Conservation (phyloP, 768 basidiomycete genomes). For the Suillus ampliporus region DNA sequence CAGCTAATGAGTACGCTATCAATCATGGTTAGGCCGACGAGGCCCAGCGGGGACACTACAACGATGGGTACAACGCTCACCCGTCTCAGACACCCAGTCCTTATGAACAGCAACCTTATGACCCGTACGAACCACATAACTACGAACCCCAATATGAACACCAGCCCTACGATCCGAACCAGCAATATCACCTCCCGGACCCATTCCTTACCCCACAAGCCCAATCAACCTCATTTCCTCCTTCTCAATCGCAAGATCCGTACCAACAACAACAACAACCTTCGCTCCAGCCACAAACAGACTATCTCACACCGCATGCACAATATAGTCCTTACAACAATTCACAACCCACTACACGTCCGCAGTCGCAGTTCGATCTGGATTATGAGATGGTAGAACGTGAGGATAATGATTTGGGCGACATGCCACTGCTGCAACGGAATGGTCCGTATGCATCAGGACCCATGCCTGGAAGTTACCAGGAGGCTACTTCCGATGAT, state of each 20-base stretch:
- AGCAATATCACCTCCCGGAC: constrained; percentile 47
- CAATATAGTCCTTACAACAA: constrained; percentile 32
- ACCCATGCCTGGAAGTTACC: constrained; percentile 52
- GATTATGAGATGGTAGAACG: constrained; percentile 48
- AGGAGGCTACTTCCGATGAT: constrained; percentile 38
- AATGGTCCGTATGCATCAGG: constrained; percentile 41
- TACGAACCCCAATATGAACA: constrained; percentile 41
- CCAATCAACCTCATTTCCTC: constrained; percentile 21
- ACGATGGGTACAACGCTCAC: constrained; percentile 69
- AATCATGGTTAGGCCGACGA: constrained; percentile 58
- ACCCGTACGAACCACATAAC: constrained; percentile 32
- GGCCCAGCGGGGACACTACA: constrained; percentile 64
- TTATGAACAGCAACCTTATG: constrained; percentile 46
- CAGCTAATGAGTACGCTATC: not conserved
- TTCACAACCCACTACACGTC: constrained; percentile 29
- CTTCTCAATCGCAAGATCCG: constrained; percentile 26
- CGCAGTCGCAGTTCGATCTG: constrained; percentile 28
- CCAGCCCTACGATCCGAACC: constrained; percentile 36
- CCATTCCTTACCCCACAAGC: constrained; percentile 39
- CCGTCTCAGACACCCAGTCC: constrained; percentile 42
- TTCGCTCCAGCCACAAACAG: constrained; percentile 23
- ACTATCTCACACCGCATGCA: constrained; percentile 16
- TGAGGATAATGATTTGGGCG: constrained; percentile 57
- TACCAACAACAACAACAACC: constrained; percentile 36
- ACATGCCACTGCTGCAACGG: constrained; percentile 68